Conservation (phyloP, 148 eudicot genomes). For the Arctostaphylos glauca region DNA sequence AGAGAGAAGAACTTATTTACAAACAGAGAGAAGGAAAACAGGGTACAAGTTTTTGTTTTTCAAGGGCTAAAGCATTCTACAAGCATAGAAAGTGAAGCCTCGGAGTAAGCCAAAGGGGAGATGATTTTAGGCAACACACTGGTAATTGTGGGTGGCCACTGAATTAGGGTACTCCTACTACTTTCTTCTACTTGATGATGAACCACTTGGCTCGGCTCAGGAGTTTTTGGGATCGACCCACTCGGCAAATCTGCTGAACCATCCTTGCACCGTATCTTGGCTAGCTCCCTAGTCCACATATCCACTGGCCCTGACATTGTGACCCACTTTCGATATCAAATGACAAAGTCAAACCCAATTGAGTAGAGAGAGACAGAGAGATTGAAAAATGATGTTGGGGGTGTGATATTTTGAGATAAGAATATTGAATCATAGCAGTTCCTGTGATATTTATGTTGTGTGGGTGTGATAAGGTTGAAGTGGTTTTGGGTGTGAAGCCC, state of each 20-base stretch:
- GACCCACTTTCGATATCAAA: background rate
- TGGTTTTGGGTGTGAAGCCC: background rate
- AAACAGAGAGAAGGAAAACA: background rate
- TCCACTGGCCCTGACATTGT: slow-evolving; percentile 38
- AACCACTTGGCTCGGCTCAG: slow-evolving; percentile 1
- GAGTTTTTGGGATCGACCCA: slow-evolving; percentile 18
- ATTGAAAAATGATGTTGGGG: background rate
- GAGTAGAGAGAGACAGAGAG: background rate
- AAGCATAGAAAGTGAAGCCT: slow-evolving; percentile 34
- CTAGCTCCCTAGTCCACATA: slow-evolving; percentile 37
- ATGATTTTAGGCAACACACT: slow-evolving; percentile 16
- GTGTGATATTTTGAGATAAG: background rate
- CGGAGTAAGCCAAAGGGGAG: slow-evolving; percentile 24
- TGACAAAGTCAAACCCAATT: background rate
- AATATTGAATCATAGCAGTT: background rate
- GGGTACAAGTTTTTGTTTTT: background rate
- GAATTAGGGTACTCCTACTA: background rate
- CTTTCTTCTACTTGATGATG: background rate
- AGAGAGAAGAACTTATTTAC: background rate
- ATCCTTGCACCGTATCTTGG: slow-evolving; percentile 32
- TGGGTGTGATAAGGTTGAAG: background rate
- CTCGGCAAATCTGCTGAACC: slow-evolving; percentile 3
- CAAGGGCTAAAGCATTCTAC: slow-evolving; percentile 44
- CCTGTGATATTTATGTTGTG: background rate
- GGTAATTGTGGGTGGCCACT: background rate